A percentile compares a stretch with the other conserved stretches of the same genome.
Evolutionary conservation across 306 rosid genomes (phyloP).

Genomic region (Carpinus viminea): DNA sequence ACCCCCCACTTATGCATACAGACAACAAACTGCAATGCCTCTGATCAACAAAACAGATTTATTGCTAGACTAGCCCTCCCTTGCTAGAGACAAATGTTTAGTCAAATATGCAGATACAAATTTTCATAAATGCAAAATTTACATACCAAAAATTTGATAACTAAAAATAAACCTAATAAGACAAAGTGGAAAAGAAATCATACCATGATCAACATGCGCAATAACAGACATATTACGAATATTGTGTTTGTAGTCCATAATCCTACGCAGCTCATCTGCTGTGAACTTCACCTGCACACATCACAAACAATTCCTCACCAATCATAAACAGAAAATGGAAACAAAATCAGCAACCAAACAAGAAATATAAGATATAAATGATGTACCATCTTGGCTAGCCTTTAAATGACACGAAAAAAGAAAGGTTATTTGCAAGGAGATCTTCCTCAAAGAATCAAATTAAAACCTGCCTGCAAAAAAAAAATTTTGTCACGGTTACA

Average conservation of each 20-base stretch:
- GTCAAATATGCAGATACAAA: neutral
- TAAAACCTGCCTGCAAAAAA: neutral
- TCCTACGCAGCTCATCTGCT: slow-evolving; percentile 82
- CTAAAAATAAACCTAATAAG: neutral
- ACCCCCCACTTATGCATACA: neutral
- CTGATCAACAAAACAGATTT: neutral
- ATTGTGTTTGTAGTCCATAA: slow-evolving; percentile 85
- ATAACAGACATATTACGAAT: slow-evolving; percentile 97
- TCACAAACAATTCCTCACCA: slow-evolving; percentile 8
- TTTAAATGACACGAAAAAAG: slow-evolving; percentile 20
- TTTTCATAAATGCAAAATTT: neutral
- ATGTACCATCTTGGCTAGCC: slow-evolving; percentile 65
- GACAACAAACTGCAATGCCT: neutral
- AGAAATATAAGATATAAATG: neutral
- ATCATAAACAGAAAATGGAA: neutral
- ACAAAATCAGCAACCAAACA: neutral
- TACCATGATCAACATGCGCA: slow-evolving; percentile 94
- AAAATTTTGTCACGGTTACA: neutral
- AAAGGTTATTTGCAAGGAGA: neutral
- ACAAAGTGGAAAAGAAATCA: neutral
- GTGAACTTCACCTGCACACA: slow-evolving; percentile 90
- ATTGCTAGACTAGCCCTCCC: neutral
- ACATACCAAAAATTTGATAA: neutral
- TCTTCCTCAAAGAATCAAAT: neutral
- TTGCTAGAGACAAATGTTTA: neutral